These are phyloP conservation scores for Petunia axillaris DNA, from an alignment of 257 asterid species.

Conservation along the genomic window DNA sequence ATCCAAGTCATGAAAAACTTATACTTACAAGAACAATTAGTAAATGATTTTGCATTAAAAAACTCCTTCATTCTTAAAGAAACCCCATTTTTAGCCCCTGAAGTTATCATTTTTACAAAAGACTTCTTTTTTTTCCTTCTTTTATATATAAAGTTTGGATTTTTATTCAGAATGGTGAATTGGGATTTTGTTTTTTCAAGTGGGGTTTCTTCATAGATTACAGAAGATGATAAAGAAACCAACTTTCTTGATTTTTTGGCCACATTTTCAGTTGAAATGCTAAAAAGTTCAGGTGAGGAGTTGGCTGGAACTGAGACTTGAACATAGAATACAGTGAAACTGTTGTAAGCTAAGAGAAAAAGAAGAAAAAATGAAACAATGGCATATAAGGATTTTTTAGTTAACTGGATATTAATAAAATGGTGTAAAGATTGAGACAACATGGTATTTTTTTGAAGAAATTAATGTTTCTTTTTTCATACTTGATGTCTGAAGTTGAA, in stretches of 20 bases:
- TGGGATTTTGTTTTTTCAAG: constrained; percentile 48
- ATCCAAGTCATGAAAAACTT: constrained; percentile 94
- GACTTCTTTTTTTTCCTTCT: constrained; percentile 42
- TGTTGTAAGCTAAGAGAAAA: constrained; percentile 61
- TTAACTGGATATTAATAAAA: constrained; percentile 30
- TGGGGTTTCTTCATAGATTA: constrained; percentile 37
- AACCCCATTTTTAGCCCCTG: constrained; percentile 43
- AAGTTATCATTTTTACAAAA: constrained; percentile 36
- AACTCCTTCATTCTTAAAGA: constrained; percentile 64
- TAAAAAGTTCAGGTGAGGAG: constrained; percentile 39
- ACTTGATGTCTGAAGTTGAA: constrained; percentile 22
- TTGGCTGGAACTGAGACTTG: constrained; percentile 52
- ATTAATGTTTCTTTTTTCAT: constrained; percentile 24
- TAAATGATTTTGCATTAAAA: constrained; percentile 38
- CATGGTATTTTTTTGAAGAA: constrained; percentile 41
- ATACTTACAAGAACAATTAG: constrained; percentile 49
- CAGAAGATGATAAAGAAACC: constrained; percentile 41
- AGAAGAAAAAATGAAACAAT: constrained; percentile 51
- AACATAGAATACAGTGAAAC: constrained; percentile 55
- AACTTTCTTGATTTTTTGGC: constrained; percentile 60
- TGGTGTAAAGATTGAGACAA: constrained; percentile 39
- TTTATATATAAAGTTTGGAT: constrained; percentile 41
- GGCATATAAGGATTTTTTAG: constrained; percentile 55
- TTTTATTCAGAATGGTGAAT: constrained; percentile 46
- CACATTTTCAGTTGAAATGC: constrained; percentile 48